These are phyloP conservation scores for Polygonum maritimum DNA, from an alignment of 148 eudicot genomes.

Conservation along the genomic window DNA sequence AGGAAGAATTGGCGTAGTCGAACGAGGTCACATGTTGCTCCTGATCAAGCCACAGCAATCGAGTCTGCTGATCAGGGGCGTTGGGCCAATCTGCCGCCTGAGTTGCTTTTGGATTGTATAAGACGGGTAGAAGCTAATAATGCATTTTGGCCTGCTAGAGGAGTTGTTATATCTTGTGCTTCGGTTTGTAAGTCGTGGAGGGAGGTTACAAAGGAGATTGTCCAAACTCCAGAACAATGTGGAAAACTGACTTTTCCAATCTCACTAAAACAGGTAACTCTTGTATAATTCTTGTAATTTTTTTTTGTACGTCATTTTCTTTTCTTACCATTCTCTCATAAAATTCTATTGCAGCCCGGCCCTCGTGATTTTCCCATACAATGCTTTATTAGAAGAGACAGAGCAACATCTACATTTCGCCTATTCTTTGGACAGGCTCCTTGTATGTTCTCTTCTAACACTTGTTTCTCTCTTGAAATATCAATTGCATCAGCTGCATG, in stretches of 20 bases:
- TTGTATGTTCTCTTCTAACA: conserved; percentile 42
- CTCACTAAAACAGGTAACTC: conserved; percentile 76
- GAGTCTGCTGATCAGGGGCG: conserved; percentile 58
- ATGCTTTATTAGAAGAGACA: conserved; percentile 86
- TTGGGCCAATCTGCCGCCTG: conserved; percentile 93
- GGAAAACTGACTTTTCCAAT: conserved; percentile 89
- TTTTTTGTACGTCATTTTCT: neutral
- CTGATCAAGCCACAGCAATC: conserved; percentile 42
- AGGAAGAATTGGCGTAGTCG: conserved; percentile 69
- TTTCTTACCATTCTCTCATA: conserved; percentile 1
- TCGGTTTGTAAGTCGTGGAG: conserved; percentile 93
- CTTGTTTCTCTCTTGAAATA: neutral
- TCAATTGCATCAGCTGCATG: neutral
- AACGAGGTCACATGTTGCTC: conserved; percentile 72
- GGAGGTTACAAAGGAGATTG: conserved; percentile 81
- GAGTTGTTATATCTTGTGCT: conserved; percentile 67
- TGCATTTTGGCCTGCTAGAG: conserved; percentile 84
- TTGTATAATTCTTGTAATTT: neutral
- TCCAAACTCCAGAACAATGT: conserved; percentile 83
- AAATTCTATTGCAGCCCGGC: conserved; percentile 48
- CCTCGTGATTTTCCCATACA: conserved; percentile 77
- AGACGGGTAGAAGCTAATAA: conserved; percentile 77
- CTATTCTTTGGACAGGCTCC: conserved; percentile 73
- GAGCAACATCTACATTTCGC: conserved; percentile 55
- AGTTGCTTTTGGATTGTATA: conserved; percentile 80